These are phyloP conservation scores for Auriscalpium orientale DNA, from an alignment of 768 basidiomycete species.

Conservation along the genomic window DNA sequence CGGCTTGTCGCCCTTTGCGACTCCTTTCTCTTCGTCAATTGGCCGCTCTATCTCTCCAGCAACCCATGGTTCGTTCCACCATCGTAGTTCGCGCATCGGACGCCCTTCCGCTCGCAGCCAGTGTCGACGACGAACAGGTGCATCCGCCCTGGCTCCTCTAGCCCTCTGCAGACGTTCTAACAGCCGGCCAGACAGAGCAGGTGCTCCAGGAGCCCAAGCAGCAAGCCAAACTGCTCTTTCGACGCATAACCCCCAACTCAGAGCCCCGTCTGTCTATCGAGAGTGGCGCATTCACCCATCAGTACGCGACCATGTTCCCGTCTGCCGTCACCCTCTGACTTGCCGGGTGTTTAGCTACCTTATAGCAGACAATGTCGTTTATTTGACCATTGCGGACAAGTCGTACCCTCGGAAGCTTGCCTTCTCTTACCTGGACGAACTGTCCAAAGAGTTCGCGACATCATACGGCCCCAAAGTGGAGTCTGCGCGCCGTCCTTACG, in stretches of 20 bases:
- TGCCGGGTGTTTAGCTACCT: constrained; percentile 62
- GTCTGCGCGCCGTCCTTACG: constrained; percentile 90
- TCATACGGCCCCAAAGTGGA: constrained; percentile 94
- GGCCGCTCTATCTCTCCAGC: too few relatives aligned
- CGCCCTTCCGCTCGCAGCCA: constrained; percentile 87
- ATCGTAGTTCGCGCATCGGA: constrained; percentile 80
- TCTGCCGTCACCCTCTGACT: not conserved
- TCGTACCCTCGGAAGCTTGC: constrained; percentile 96
- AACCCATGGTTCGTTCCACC: constrained; percentile 78
- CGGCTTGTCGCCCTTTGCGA: not conserved
- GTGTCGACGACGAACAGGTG: constrained; percentile 96
- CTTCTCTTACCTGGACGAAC: constrained; percentile 94
- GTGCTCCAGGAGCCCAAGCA: constrained; percentile 96
- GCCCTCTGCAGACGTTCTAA: constrained; percentile 4
- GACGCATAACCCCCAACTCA: constrained; percentile 87
- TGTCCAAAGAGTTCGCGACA: constrained; percentile 90
- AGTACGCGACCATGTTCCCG: constrained; percentile 47
- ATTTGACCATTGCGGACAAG: constrained; percentile 91
- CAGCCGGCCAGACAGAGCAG: constrained; percentile 70
- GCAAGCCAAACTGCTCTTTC: constrained; percentile 93
- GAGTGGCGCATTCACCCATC: constrained; percentile 89
- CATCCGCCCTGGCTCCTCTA: constrained; percentile 13
- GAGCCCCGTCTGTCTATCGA: constrained; percentile 97
- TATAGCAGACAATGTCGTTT: constrained; percentile 89
- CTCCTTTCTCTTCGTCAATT: not conserved